These are phyloP conservation scores for Alloascoidea hylecoeti DNA, from an alignment of 805 yeast genomes.

Conservation along the genomic window DNA sequence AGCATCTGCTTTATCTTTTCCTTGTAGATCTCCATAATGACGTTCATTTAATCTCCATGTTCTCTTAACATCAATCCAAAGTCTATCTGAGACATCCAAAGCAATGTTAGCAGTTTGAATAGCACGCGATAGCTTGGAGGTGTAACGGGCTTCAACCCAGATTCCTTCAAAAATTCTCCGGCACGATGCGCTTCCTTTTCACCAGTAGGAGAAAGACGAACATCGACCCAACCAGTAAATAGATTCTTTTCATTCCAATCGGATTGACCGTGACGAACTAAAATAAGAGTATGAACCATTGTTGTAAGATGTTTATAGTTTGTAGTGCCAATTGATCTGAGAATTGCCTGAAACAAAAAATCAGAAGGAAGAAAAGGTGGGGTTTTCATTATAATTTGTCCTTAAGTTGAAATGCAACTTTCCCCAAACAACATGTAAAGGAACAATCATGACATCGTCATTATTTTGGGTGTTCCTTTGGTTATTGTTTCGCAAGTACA, in stretches of 20 bases:
- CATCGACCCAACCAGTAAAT: conserved; percentile 99
- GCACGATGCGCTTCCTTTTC: conserved; percentile 85
- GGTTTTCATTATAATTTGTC: no score
- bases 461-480: no score
- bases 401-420: no score
- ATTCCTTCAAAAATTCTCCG: conserved; percentile 81
- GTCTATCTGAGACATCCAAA: conserved; percentile 72
- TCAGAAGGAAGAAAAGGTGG: no score
- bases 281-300: conserved; percentile 46
- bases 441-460: no score
- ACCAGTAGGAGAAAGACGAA: conserved; percentile 71
- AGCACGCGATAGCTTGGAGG: conserved; percentile 87
- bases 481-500: no score
- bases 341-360: no score
- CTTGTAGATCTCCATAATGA: conserved; percentile 97
- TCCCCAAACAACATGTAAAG: no score
- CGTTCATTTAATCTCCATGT: conserved; percentile 98
- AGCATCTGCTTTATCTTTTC: conserved; percentile 94
- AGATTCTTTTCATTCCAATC: conserved; percentile 97
- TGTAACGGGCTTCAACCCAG: conserved; percentile 83
- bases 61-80: conserved; percentile 85
- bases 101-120: conserved; percentile 96
- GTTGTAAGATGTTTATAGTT: no score
- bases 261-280: conserved; percentile 98
- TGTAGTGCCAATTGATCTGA: no score